Conservation (phyloP, 176 grass and related monocot species). For the Urochloa ruziziensis region DNA sequence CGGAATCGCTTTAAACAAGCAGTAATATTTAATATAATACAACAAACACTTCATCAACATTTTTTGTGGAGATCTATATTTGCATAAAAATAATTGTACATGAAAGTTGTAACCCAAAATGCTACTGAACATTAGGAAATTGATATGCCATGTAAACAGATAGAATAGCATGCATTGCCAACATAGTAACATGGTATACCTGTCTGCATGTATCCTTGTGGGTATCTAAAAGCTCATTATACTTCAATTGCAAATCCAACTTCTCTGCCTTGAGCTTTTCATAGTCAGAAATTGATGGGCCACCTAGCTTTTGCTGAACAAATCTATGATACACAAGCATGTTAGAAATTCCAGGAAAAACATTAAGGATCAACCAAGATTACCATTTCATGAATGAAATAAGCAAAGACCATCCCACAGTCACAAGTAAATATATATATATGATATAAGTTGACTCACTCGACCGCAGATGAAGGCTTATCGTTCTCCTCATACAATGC, state of each 20-base stretch:
- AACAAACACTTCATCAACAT: not conserved
- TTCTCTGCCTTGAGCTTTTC: slow-evolving; percentile 94
- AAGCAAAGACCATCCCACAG: not conserved
- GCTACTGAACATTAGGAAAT: not conserved
- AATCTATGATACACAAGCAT: slow-evolving; percentile 48
- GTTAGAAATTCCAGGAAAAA: not conserved
- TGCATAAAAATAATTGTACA: not conserved
- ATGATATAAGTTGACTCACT: slow-evolving; percentile 57
- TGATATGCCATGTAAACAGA: not conserved
- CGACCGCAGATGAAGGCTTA: slow-evolving; percentile 83
- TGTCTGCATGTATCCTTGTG: slow-evolving; percentile 82
- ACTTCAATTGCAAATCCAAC: slow-evolving; percentile 86
- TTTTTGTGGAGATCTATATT: not conserved
- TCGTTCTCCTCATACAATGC: slow-evolving; percentile 82
- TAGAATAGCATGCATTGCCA: not conserved
- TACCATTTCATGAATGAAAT: not conserved
- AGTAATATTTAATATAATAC: not conserved
- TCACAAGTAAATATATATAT: not conserved
- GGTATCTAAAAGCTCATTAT: slow-evolving; percentile 67
- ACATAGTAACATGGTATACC: slow-evolving; percentile 40
- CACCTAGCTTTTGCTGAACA: slow-evolving; percentile 89
- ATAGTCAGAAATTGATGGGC: slow-evolving; percentile 79
- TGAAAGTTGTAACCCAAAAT: not conserved
- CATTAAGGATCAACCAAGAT: not conserved
- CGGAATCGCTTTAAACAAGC: not conserved